Base-by-base conservation (phyloP, 2,329 filamentous ascomycete genomes). In the Dactylellina drechsleri region DNA sequence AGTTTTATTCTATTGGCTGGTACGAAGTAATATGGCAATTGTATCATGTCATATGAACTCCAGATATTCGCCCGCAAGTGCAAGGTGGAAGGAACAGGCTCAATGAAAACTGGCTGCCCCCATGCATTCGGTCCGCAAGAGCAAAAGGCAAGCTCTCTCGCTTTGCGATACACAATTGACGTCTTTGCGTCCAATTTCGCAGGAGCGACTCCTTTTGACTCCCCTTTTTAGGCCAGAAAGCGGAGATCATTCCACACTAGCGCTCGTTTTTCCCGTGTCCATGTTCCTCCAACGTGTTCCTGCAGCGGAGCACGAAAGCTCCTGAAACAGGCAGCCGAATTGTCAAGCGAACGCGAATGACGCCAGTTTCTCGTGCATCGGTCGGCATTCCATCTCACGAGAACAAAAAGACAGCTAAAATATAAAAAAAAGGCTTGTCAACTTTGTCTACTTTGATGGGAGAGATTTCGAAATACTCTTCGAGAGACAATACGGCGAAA, bases 261-360 rank as follows among this genome's bases (percentile, higher is more conserved):
- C 43, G 64, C 71, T 64, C 56, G 13, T 64, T 74, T 66, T 75
- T 75, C 71, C 71, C 64, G 71, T 75, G 71, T 75, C 71, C 60
- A 57, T 62, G 64, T 62, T 67, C 20, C 71, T 68, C 64, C 58
- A 68, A 65, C 49, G 71, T 59, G 71, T 75, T 75, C 71, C 71
- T 75, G 71, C 71, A 75, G 71, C 60, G 66, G 64, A 68, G 47
- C 45, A 66, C 43, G 49, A 57, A 45, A 56, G 47, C 71, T 75
- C 71, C 71, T 75, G 71, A 75, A 75, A 68, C 71, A 62, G 62
- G 57, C 61, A 40, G 57, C 59, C 50, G 20, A 47, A 47, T 65
- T 26, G 64, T 57, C 65, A 59, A 75, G 64, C 71, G 65, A 75
- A 75, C 64, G 36, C 66, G 43, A 62, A 52, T 71, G 66, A 71